Evolutionary conservation across 2,329 filamentous ascomycete genomes (phyloP), one percentile per base, ranked within the genome.

Genomic region (Stachybotrys chartarum): DNA sequence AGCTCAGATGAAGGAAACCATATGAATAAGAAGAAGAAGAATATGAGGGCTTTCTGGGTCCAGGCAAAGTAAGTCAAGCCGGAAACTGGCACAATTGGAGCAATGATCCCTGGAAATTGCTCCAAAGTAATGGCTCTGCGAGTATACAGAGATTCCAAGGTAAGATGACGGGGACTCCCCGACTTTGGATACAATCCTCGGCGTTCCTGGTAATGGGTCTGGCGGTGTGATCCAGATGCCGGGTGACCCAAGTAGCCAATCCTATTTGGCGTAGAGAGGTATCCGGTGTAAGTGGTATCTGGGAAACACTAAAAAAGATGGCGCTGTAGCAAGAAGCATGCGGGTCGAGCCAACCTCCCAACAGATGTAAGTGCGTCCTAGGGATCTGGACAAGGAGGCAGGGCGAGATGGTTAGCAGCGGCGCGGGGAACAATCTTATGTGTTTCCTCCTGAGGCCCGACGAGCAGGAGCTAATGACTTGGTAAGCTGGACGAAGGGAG

Each of bases 141-240:
- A 58, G 55, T 59, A 58, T 60, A 57, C 56, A 57, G 60, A 62
- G 61, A 63, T 63, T 64, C 63, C 61, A 61, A 56, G 61, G 58
- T 57, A 62, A 63, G 61, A 57, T 57, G 62, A 63, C 62, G 64
- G 60, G 64, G 64, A 61, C 63, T 64, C 65, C 61, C 61, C 60
- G 57, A 63, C 57, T 64, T 64, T 53, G 61, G 62, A 63, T 54
- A 56, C 59, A 57, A 58, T 61, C 63, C 64, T 66, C 60, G 61
- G 59, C 57, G 56, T 61, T 64, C 55, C 58, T 56, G 59, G 58
- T 57, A 60, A 61, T 55, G 60, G 59, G 59, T 65, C 56, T 62
- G 63, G 63, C 64, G 64, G 64, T 66, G 64, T 65, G 63, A 61
- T 57, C 60, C 59, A 62, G 18, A 47, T 24, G 56, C 53, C 62